phyloP scores from a whole-genome alignment of 169 alveolate genomes.

The Plasmodium relictum region DNA sequence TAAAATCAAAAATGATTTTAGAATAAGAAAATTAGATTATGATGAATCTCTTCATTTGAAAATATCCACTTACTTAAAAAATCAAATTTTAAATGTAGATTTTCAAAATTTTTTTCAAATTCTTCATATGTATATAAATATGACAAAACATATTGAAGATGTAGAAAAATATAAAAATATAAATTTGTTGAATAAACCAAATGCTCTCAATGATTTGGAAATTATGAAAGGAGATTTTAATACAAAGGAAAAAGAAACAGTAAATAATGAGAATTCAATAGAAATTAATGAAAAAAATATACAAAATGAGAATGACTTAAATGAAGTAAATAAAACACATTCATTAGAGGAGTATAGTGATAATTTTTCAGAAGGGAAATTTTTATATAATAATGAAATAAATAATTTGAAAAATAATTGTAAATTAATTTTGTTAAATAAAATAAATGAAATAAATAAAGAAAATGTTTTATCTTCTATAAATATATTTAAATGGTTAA shows the following conservation, averaged over 20 bases:
- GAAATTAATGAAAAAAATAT: not conserved
- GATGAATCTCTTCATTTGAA: slow-evolving; percentile 31
- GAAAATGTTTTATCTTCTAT: slow-evolving; percentile 33
- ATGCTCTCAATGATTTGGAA: no score
- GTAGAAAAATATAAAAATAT: no score
- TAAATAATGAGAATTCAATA: not conserved
- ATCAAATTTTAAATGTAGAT: not conserved
- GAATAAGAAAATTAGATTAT: slow-evolving; percentile 11
- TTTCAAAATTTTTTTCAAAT: slow-evolving; percentile 17
- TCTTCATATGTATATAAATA: slow-evolving; percentile 19
- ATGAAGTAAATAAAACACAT: not conserved
- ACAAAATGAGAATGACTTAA: not conserved
- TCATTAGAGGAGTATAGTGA: not conserved
- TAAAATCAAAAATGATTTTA: slow-evolving; percentile 47
- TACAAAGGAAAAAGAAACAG: not conserved
- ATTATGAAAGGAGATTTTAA: not conserved
- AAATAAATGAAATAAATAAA: slow-evolving; percentile 35
- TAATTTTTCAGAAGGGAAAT: not conserved
- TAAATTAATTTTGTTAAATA: slow-evolving; percentile 19
- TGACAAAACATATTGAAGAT: slow-evolving; percentile 1
- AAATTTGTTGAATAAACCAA: not conserved
- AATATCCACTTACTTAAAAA: slow-evolving; percentile 6
- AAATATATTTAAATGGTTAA: slow-evolving; percentile 35
- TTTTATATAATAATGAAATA: not conserved
- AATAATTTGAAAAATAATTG: slow-evolving; percentile 18